Evolutionary conservation across 371 early-diverging fungal genomes (phyloP), one percentile per base, ranked within the genome.

Genomic region (Mortierella sp.): DNA sequence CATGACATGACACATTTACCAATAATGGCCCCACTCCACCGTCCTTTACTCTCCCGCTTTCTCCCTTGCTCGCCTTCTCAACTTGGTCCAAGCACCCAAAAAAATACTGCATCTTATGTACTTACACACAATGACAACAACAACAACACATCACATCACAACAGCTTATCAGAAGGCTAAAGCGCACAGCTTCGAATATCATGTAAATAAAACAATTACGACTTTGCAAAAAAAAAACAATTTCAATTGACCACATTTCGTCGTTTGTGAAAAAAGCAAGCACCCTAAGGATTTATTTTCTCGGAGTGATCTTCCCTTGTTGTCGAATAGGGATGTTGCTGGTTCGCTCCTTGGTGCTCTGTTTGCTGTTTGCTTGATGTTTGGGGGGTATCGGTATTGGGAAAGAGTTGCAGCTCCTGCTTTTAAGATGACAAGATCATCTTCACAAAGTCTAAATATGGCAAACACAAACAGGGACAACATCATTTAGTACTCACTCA

Each of bases 401-500:
- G 42, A 77, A 58, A 52, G 52, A 0, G 13, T 44, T 16, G 24
- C 1, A 47, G 6, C 55, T 44, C 19, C 16, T 28, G 34, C 31
- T 78, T 78, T 87, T 90, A 92, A 85, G 90, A 90, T 21, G 90
- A 88, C 74, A 92, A 81, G 75, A 92, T 84, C 74, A 91, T 87
- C 52, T 90, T 90, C 63, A 92, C 91, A 89, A 92, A 92, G 31
- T 92, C 91, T 91, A 78, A 31, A 55, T 24, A 55, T 65, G 70
- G 28, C 2, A 38, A 38, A 9, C 2, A n/a, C 19, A 10, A 21
- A 42, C 26, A 68, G 7, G 8, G 68, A 24, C 38, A 68, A 58
- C 50, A 42, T 42, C 19, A 10, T 24, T 14, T 38, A 24, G 28
- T 54, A 38, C 42, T 3, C 38, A 38, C 24, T 38, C n/a, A 5